phyloP scores from a whole-genome alignment of 306 rosid genomes.

The Cucurbita argyrosperma region DNA sequence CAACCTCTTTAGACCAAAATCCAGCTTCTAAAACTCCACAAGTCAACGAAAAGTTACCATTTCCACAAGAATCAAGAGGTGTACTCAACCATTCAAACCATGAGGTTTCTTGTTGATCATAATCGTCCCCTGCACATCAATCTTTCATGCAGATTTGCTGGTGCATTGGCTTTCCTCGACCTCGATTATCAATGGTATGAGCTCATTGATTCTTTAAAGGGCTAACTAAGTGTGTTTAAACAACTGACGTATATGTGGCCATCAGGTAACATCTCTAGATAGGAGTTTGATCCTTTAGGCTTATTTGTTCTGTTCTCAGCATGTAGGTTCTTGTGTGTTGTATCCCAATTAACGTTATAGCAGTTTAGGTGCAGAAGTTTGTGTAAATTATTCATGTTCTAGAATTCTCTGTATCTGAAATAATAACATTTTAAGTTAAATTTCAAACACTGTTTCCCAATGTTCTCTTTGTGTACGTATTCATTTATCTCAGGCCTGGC shows the following conservation, averaged over 20 bases:
- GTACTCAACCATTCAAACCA: not conserved
- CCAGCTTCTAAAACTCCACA: not conserved
- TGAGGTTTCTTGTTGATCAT: constrained; percentile 4
- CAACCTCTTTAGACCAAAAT: not conserved
- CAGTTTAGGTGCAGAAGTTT: not conserved
- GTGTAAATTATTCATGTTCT: constrained; percentile 1
- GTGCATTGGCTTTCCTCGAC: not conserved
- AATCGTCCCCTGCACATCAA: not conserved
- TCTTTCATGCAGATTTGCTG: not conserved
- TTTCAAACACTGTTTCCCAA: not conserved
- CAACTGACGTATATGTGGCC: not conserved
- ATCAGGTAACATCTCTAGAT: constrained; percentile 2
- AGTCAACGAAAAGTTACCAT: not conserved
- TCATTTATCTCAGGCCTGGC: not conserved
- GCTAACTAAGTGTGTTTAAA: not conserved
- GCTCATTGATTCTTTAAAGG: constrained; percentile 3
- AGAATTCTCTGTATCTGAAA: constrained; percentile 1
- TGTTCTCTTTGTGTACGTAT: not conserved
- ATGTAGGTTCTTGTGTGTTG: constrained; percentile 1
- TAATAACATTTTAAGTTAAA: not conserved
- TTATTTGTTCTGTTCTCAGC: not conserved
- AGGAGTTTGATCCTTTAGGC: not conserved
- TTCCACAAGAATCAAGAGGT: not conserved
- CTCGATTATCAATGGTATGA: not conserved
- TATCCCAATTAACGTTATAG: not conserved